Base-by-base conservation (phyloP, 768 basidiomycete species). In the Cystobasidium tubakii region DNA sequence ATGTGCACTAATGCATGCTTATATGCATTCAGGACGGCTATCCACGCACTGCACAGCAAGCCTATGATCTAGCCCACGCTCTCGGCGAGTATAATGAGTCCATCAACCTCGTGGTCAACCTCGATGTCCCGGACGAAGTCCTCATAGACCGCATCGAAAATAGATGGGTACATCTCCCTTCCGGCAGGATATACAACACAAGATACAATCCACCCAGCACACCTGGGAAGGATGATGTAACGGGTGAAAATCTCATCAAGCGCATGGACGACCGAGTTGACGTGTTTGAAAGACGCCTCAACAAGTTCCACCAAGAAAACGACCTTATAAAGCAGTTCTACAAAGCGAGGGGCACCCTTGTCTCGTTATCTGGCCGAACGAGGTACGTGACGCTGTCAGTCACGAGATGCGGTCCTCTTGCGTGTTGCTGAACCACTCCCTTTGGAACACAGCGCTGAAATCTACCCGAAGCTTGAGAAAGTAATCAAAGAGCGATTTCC, bases 11-110 rank as follows among this genome's bases (percentile, higher is more conserved):
- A 36, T 66, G 36, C 15, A 13, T 66, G 44, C 9, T 13, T 66
- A n/a, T 4, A n/a, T 19, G 29, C 19, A 1, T n/a, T 25, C 62
- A 64, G 62, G 93, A 95, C 77, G 93, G 93, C 33, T 94, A 95
- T 79, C 93, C 93, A 65, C 88, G 92, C 43, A 95, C 92, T 13
- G 82, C 92, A 1, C 86, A 84, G n/a, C 92, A 95, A 81, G 91
- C 89, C 1, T 83, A 87, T 80, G 83, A 92, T 55, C 84, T 95
- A 10, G 89, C 94, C 82, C 83, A 84, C 23, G 86, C 91, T 81
- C 85, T 94, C 53, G 62, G 55, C 65, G 84, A 85, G 89, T 89
- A 76, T 42, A 57, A 74, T 33, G 34, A 67, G 55, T 33, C 29
- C 53, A 86, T 95, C 73, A 91, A 88, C 73, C 84, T 95, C 54